Evolutionary conservation across 225 moss, liverwort and hornwort genomes (phyloP), one percentile per base, ranked within the genome.

Genomic region (Straminergon stramineum): DNA sequence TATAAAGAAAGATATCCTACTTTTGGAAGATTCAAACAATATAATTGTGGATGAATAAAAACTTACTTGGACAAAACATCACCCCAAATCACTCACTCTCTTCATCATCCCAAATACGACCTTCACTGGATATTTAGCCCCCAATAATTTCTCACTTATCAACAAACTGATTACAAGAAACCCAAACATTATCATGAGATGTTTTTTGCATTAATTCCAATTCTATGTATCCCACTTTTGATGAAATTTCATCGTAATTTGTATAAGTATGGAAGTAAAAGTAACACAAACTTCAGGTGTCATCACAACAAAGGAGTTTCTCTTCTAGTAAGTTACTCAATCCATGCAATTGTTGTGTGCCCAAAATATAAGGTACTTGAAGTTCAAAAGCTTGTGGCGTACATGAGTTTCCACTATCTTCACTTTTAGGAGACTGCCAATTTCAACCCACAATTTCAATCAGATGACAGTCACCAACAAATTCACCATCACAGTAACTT

Each of bases 101-200:
- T 35, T 53, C 8, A 55, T 35, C 35, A 55, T 55, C 23, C 14
- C 5, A 55, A 22, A 14, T 23, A 4, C 6, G 3, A 55, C 7
- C 7, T 7, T 22, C 9, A 52, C 7, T 0, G 0, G 0, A 75
- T 32, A 4, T 7, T 51, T 34, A 34, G 5, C 2, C 0, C 22
- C 13, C 52, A 77, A 53, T 8, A 53, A 53, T 53, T 77, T 75
- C 11, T 31, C 28, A 11, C 30, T 31, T 45, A 17, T 15, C 45
- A 74, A 45, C 27, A 28, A 26, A 45, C 28, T n/a, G n/a, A 74
- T 45, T 0, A 45, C 1, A 1, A 52, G 11, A 75, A 52, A 7
- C 20, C 2, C 35, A 53, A 26, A 32, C 9, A 22, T 34, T 32
- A 35, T 31, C 22, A 3, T 4, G 6, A 8, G 3, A 35, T 53